Percentiles rank a stretch among this genome's conserved stretches.
Conservation (phyloP, 169 alveolate genomes). For the Fabrea salina region DNA sequence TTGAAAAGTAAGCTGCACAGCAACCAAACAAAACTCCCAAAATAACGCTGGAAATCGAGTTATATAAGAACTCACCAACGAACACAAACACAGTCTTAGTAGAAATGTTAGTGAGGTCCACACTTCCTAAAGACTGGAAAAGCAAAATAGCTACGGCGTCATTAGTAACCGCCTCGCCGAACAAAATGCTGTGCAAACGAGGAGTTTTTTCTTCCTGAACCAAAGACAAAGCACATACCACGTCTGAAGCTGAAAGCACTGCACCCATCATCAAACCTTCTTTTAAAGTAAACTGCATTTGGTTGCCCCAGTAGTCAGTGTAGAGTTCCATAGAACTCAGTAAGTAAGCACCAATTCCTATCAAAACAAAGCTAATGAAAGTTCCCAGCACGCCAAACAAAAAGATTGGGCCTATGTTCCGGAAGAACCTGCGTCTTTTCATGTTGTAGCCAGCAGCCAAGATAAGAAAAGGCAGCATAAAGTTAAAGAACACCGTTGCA, state of each 20-base stretch:
- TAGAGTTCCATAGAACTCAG: slow-evolving; percentile 26
- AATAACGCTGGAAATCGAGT: background rate
- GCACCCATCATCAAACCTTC: slow-evolving; percentile 79
- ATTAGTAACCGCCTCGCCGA: slow-evolving; percentile 85
- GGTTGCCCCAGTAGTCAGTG: slow-evolving; percentile 14
- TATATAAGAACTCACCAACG: slow-evolving; percentile 12
- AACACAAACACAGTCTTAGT: background rate
- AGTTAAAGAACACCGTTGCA: slow-evolving; percentile 65
- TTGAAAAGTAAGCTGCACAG: slow-evolving; percentile 6
- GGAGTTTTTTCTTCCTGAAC: slow-evolving; percentile 78
- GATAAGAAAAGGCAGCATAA: slow-evolving; percentile 76
- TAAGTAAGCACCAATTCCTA: background rate
- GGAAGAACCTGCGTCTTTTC: slow-evolving; percentile 58
- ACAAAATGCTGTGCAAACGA: slow-evolving; percentile 66
- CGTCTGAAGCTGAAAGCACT: slow-evolving; percentile 76
- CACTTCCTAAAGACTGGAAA: slow-evolving; percentile 47
- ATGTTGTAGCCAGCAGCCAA: slow-evolving; percentile 79
- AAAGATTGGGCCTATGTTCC: slow-evolving; percentile 55
- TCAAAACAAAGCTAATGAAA: slow-evolving; percentile 32
- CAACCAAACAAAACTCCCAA: slow-evolving; percentile 32
- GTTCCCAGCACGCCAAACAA: slow-evolving; percentile 60
- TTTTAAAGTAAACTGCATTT: slow-evolving; percentile 37
- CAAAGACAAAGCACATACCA: slow-evolving; percentile 80
- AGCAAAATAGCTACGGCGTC: slow-evolving; percentile 76
- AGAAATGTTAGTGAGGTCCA: background rate